phyloP scores from a whole-genome alignment of 441 rosid species.

The Kokia cookei region DNA sequence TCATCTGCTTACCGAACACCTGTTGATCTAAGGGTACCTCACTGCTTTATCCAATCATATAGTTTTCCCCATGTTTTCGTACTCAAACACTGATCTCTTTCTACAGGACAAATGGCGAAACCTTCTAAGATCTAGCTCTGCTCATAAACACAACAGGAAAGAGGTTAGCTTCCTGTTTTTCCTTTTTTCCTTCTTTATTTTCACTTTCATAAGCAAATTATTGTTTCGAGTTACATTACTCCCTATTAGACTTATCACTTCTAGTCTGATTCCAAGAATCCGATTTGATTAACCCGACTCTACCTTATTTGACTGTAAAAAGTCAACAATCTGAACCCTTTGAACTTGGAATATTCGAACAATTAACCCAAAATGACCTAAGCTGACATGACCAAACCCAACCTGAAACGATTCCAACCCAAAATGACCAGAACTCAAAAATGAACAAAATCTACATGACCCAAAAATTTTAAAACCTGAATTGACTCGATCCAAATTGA shows the following conservation, averaged over 20 bases:
- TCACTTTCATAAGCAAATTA: neutral
- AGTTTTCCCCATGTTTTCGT: conserved; percentile 7
- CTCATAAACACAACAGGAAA: conserved; percentile 29
- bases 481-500: too few species aligned
- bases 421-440: too few species aligned
- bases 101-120: conserved; percentile 97
- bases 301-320: too few species aligned
- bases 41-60: conserved; percentile 3
- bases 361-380: too few species aligned
- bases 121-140: conserved; percentile 68
- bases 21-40: conserved; percentile 83
- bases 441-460: too few species aligned
- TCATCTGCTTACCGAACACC: conserved; percentile 76
- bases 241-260: neutral
- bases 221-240: neutral
- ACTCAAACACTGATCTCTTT: conserved; percentile 2
- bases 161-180: conserved; percentile 40
- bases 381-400: too few species aligned
- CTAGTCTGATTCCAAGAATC: too few species aligned
- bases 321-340: too few species aligned
- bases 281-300: too few species aligned
- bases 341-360: too few species aligned
- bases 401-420: too few species aligned
- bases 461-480: too few species aligned
- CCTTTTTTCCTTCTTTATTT: neutral